Conservation (phyloP, 2,329 filamentous ascomycete species). For the Fusarium praegraminearum region DNA sequence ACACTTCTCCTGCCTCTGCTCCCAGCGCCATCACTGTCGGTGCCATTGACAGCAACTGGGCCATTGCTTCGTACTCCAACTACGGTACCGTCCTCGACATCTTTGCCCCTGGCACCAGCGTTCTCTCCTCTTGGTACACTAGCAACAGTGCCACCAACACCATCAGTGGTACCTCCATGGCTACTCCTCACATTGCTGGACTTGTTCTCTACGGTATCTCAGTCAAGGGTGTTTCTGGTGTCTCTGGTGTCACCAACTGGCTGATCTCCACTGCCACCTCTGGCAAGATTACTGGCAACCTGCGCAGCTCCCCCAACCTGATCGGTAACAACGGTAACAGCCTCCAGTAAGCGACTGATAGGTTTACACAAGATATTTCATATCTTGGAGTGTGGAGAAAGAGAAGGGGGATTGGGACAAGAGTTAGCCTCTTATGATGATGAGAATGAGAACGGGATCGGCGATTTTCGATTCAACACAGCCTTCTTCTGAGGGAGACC, state of each 20-base stretch:
- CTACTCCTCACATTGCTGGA: constrained; percentile 70
- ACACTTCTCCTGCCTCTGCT: constrained; percentile 51
- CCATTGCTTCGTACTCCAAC: constrained; percentile 63
- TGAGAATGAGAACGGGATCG: neutral
- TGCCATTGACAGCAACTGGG: constrained; percentile 54
- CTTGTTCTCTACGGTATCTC: constrained; percentile 63
- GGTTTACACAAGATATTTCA: neutral
- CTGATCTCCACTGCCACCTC: constrained; percentile 58
- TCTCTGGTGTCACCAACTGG: constrained; percentile 55
- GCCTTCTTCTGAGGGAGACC: constrained; percentile 3
- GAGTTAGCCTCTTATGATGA: neutral
- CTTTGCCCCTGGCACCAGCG: constrained; percentile 61
- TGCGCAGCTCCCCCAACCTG: constrained; percentile 59
- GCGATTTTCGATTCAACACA: constrained; percentile 10
- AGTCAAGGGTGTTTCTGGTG: constrained; percentile 54
- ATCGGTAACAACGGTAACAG: constrained; percentile 62
- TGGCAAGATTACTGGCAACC: constrained; percentile 55
- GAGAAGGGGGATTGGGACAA: neutral
- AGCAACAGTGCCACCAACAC: constrained; percentile 57
- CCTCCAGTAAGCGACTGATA: constrained; percentile 42
- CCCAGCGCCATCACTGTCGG: constrained; percentile 52
- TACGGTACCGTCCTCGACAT: constrained; percentile 63
- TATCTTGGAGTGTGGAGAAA: neutral
- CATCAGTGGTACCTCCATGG: constrained; percentile 74
- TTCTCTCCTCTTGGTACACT: constrained; percentile 63